Evolutionary conservation across 2,329 filamentous ascomycete genomes (phyloP).

Genomic region (Chaetomiaceae sp.): DNA sequence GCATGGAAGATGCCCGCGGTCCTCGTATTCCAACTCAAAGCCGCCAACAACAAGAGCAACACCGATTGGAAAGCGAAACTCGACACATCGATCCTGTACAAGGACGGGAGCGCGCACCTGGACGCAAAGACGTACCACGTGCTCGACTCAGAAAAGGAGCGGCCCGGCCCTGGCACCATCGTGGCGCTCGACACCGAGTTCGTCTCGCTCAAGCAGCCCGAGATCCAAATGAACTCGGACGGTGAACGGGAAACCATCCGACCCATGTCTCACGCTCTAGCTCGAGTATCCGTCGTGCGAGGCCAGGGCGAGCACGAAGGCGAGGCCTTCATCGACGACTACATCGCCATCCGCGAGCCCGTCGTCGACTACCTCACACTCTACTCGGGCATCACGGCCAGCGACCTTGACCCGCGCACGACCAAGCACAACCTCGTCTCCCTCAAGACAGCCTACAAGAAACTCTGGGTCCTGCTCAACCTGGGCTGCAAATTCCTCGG

Average conservation of each 20-base stretch:
- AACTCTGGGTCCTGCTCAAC: slow-evolving; percentile 94
- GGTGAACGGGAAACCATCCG: slow-evolving; percentile 88
- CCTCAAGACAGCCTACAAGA: slow-evolving; percentile 93
- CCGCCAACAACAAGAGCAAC: slow-evolving; percentile 76
- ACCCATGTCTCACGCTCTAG: slow-evolving; percentile 84
- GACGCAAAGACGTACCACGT: slow-evolving; percentile 55
- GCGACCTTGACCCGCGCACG: slow-evolving; percentile 75
- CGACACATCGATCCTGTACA: slow-evolving; percentile 79
- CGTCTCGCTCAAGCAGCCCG: slow-evolving; percentile 84
- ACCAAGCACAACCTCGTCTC: slow-evolving; percentile 79
- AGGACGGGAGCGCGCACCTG: slow-evolving; percentile 49
- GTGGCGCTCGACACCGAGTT: slow-evolving; percentile 96
- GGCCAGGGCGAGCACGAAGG: slow-evolving; percentile 75
- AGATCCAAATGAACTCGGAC: slow-evolving; percentile 94
- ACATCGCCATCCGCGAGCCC: slow-evolving; percentile 84
- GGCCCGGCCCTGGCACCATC: slow-evolving; percentile 65
- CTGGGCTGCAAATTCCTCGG: slow-evolving; percentile 91
- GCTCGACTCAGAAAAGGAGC: slow-evolving; percentile 56
- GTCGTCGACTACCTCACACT: slow-evolving; percentile 94
- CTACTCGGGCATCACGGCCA: slow-evolving; percentile 84
- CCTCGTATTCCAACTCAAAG: slow-evolving; percentile 78
- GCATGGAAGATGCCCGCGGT: slow-evolving; percentile 92
- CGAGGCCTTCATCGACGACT: slow-evolving; percentile 91
- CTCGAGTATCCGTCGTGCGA: slow-evolving; percentile 86
- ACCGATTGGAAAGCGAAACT: slow-evolving; percentile 79